These are phyloP conservation scores for Camelina neglecta DNA, from an alignment of 345 rosid genomes.

Conservation along the genomic window DNA sequence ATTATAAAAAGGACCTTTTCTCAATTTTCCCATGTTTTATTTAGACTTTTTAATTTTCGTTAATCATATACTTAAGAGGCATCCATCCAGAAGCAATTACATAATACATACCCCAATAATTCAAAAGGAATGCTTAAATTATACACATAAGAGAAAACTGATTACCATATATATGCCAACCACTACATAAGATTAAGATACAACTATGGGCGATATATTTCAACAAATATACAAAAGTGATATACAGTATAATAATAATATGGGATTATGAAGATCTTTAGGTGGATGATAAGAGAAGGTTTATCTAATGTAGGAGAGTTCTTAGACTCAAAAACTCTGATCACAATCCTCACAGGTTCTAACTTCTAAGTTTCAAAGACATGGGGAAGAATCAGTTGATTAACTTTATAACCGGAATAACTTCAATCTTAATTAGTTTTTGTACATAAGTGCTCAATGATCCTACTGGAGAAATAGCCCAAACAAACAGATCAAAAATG, in stretches of 20 bases:
- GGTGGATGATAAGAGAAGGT: too few relatives aligned
- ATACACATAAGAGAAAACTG: background rate
- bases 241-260: too few relatives aligned
- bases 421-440: conserved; percentile 25
- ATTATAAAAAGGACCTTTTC: conserved; percentile 2
- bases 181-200: background rate
- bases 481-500: conserved; percentile 35
- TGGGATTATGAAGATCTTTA: too few relatives aligned
- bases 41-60: background rate
- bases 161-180: background rate
- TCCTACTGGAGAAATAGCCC: conserved; percentile 28
- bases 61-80: background rate
- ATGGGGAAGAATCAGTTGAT: background rate
- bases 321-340: background rate
- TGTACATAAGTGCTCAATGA: conserved; percentile 31
- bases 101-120: background rate
- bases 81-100: background rate
- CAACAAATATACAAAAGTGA: too few relatives aligned
- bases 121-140: background rate
- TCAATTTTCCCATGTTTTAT: background rate
- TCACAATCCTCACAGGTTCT: background rate
- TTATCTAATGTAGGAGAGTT: background rate
- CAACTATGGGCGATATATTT: too few relatives aligned
- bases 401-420: background rate
- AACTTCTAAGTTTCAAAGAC: background rate